Conservation (phyloP, 495 filamentous ascomycete species). For the Daldinia bambusicola region DNA sequence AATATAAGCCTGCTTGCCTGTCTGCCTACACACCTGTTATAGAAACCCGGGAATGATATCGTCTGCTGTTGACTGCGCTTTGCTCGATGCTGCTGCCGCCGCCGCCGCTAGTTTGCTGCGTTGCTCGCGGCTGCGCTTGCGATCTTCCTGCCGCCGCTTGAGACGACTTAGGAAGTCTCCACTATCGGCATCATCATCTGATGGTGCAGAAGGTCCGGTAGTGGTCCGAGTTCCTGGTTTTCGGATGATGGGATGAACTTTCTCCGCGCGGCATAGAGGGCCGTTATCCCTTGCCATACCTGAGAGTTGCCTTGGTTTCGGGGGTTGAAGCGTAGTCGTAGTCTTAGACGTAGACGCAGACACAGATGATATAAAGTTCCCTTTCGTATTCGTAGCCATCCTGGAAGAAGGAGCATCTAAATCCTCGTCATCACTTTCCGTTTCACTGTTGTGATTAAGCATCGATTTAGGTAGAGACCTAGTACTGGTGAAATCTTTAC, state of each 20-base stretch:
- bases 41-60: slow-evolving; percentile 48
- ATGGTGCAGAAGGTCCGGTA: slow-evolving; percentile 7
- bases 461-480: slow-evolving; percentile 10
- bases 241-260: background rate
- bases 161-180: slow-evolving; percentile 38
- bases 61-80: slow-evolving; percentile 24
- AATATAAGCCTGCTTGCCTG: background rate
- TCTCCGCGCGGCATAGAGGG: slow-evolving; percentile 9
- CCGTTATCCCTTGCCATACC: slow-evolving; percentile 11
- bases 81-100: slow-evolving; percentile 20
- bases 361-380: background rate
- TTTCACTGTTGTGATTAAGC: slow-evolving; percentile 18
- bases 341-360: background rate
- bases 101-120: slow-evolving; percentile 25
- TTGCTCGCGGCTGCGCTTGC: slow-evolving; percentile 36
- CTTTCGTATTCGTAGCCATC: background rate
- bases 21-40: slow-evolving; percentile 21
- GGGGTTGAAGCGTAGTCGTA: background rate
- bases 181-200: slow-evolving; percentile 18
- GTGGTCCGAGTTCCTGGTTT: background rate
- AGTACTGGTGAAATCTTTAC: background rate
- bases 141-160: slow-evolving; percentile 43
- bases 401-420: slow-evolving; percentile 41
- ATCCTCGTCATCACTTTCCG: slow-evolving; percentile 51
- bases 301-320: slow-evolving; percentile 1